Evolutionary conservation across 345 rosid species (phyloP).

Genomic region (Syzygium aqueum): DNA sequence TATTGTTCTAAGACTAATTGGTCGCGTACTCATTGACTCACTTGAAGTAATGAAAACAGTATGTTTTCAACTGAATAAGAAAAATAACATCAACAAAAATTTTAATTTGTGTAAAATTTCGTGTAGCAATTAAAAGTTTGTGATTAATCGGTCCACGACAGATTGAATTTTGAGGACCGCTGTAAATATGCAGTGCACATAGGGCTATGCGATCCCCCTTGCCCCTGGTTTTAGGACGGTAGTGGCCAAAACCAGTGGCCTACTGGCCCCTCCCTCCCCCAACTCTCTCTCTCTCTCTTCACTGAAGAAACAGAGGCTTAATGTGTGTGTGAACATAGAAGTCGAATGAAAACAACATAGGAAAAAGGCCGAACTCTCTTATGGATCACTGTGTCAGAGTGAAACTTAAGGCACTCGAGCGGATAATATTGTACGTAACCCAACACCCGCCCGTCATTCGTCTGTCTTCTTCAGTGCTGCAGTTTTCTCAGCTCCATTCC

Average conservation of each 20-base stretch:
- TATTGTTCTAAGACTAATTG: no score
- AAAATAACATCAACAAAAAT: background rate
- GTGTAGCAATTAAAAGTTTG: background rate
- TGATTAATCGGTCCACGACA: background rate
- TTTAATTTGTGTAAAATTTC: background rate
- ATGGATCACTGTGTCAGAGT: background rate
- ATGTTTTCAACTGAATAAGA: fast-evolving
- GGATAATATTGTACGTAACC: background rate
- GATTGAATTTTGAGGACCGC: background rate
- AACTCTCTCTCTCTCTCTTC: no score
- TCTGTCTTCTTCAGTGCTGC: background rate
- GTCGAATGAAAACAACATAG: no score
- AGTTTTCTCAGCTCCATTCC: background rate
- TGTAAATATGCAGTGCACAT: background rate
- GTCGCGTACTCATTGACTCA: no score
- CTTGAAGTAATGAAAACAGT: no score
- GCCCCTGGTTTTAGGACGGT: background rate
- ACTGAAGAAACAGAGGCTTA: no score
- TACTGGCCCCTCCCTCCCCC: no score
- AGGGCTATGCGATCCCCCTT: background rate
- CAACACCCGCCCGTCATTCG: background rate
- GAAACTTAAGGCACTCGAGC: background rate
- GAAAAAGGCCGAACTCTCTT: background rate
- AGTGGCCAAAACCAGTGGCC: background rate
- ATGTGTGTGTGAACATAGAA: no score